Evolutionary conservation across 78 protist species (phyloP), one percentile per base, ranked within the genome.

Genomic region (Carpediemonas membranifera): DNA sequence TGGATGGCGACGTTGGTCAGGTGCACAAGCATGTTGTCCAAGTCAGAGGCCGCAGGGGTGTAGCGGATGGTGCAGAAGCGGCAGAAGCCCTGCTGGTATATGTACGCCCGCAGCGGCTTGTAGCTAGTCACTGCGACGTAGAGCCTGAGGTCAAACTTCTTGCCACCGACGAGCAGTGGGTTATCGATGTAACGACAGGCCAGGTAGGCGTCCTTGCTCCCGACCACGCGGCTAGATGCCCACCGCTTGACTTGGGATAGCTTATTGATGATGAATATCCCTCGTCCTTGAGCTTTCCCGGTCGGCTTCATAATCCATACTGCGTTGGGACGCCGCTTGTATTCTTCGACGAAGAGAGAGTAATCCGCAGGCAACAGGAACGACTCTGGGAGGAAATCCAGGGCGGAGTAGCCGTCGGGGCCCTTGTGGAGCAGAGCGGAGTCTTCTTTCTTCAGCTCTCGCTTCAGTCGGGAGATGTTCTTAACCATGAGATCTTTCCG

Each of bases 1-100:
- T 90, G 90, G 27, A 90, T 53, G 19, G 94, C 87, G 19, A 74
- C 88, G 70, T 90, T 90, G 52, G 94, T 89, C 27, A 89, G 76
- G 41, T 89, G 94, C n/a, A 89, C 56, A 16, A 28, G 16, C n/a
- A 31, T 19, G 54, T 82, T 79, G 44, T 71, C 79, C 37, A 79
- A 1, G 18, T 70, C 68, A 30, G 58, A 44, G 3, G 5, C 64
- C 81, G 24, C 25, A 33, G n/a, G n/a, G n/a, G n/a, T 41, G 57
- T 66, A 66, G 1, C 19, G 50, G 13, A 71, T 52, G 9, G 58
- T 44, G 28, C 68, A 59, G 33, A 73, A 60, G 21, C 77, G 7
- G 37, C 68, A 39, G 27, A 66, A 66, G 28, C 71, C 65, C 13
- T 71, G 64, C 2, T 34, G 15, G 59, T 76, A 59, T 1, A 71